Conservation (phyloP, 345 rosid species). For the Chamaenerion angustifolium region DNA sequence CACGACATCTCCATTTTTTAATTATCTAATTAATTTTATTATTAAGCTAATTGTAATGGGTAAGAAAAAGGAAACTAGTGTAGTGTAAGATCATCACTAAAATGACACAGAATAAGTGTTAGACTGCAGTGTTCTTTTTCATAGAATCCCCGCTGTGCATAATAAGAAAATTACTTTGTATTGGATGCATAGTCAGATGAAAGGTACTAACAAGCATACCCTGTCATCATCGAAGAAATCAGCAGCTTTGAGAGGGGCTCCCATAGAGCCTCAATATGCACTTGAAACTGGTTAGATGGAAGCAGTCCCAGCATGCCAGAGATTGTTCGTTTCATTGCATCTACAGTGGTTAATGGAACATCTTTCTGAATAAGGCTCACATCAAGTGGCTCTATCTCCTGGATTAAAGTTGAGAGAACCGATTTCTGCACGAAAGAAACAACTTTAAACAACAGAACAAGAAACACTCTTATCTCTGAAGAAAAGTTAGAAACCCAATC, state of each 20-base stretch:
- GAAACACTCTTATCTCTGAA: not conserved
- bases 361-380: constrained; percentile 84
- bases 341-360: constrained; percentile 68
- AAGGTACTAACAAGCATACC: constrained; percentile 32
- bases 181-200: not conserved
- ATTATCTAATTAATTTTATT: too few species aligned
- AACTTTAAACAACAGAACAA: not conserved
- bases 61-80: not conserved
- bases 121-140: too few species aligned
- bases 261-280: constrained; percentile 80
- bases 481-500: not conserved
- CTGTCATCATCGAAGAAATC: constrained; percentile 95
- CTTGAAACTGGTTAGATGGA: constrained; percentile 88
- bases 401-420: constrained; percentile 46
- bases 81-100: too few species aligned
- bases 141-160: too few species aligned
- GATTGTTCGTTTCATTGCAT: constrained; percentile 95
- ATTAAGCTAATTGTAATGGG: not conserved
- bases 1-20: not conserved
- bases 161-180: too few species aligned
- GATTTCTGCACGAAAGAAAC: constrained; percentile 35
- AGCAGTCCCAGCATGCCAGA: constrained; percentile 96
- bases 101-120: too few species aligned
- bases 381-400: constrained; percentile 84
- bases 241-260: constrained; percentile 81